Conservation (phyloP, 495 filamentous ascomycete genomes). For the Umbilicaria muhlenbergii region DNA sequence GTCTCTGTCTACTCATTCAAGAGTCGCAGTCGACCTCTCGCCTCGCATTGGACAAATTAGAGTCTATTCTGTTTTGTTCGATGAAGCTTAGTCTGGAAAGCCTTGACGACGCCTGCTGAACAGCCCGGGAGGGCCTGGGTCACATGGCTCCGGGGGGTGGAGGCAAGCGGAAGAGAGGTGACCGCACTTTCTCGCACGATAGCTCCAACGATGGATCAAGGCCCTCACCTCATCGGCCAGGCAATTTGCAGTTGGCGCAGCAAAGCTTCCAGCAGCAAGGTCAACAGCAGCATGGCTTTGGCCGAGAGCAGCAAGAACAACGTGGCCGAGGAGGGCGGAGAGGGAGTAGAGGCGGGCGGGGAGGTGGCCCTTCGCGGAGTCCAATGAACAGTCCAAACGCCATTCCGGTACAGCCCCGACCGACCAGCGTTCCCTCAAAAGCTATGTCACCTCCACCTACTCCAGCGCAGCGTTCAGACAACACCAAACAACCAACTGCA, state of each 20-base stretch:
- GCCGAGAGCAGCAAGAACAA: constrained; percentile 27
- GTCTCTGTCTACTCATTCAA: too few relatives aligned
- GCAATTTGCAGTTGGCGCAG: constrained; percentile 42
- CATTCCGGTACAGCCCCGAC: constrained; percentile 1
- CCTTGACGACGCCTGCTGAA: not conserved
- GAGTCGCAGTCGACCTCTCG: too few relatives aligned
- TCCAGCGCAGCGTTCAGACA: constrained; percentile 15
- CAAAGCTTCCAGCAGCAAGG: constrained; percentile 24
- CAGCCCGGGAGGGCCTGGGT: not conserved
- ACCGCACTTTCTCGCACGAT: constrained; percentile 36
- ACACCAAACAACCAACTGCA: constrained; percentile 14
- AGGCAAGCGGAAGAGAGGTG: constrained; percentile 43
- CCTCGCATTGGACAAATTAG: too few relatives aligned
- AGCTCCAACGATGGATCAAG: constrained; percentile 33
- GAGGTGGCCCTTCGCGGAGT: constrained; percentile 21
- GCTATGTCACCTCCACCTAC: constrained; percentile 26
- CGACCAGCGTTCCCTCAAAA: constrained; percentile 4
- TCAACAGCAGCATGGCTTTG: constrained; percentile 14
- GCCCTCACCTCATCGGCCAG: constrained; percentile 50
- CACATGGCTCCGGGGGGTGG: constrained; percentile 35
- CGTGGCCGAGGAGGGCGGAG: constrained; percentile 29
- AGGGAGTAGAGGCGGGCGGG: constrained; percentile 27
- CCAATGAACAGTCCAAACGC: constrained; percentile 13
- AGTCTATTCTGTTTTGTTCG: too few relatives aligned
- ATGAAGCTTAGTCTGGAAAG: too few relatives aligned